These are phyloP conservation scores for Leccinum subspadiceum DNA, from an alignment of 1,284 basidiomycete genomes.

Conservation along the genomic window DNA sequence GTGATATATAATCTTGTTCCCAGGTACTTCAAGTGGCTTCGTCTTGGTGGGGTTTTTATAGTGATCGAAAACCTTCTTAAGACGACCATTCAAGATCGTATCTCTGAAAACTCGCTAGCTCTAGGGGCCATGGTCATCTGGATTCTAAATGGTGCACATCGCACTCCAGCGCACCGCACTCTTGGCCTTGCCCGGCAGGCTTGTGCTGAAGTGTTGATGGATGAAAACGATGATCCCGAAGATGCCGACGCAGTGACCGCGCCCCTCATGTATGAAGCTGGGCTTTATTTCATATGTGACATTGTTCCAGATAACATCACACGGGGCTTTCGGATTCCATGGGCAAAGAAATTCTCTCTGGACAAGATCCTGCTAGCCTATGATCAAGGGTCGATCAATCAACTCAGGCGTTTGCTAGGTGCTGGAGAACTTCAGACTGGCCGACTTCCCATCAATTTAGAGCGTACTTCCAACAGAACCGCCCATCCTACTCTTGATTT, in stretches of 20 bases:
- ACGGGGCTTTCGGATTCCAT: background rate
- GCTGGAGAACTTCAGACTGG: background rate
- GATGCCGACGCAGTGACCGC: background rate
- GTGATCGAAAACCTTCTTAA: background rate
- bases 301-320: background rate
- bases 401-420: background rate
- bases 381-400: no score
- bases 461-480: background rate
- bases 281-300: background rate
- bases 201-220: background rate
- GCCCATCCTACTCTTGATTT: background rate
- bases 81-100: background rate
- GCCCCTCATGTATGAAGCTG: background rate
- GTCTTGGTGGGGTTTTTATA: background rate
- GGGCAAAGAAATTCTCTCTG: no score
- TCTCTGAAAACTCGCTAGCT: background rate
- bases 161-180: background rate
- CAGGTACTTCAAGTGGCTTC: slow-evolving; percentile 14
- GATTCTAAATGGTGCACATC: background rate
- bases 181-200: background rate
- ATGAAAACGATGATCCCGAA: background rate
- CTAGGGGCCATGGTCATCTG: background rate
- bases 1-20: background rate
- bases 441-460: background rate
- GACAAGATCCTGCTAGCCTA: no score